Evolutionary conservation across 2,329 filamentous ascomycete genomes (phyloP).

Genomic region (Shiraia bambusicola): DNA sequence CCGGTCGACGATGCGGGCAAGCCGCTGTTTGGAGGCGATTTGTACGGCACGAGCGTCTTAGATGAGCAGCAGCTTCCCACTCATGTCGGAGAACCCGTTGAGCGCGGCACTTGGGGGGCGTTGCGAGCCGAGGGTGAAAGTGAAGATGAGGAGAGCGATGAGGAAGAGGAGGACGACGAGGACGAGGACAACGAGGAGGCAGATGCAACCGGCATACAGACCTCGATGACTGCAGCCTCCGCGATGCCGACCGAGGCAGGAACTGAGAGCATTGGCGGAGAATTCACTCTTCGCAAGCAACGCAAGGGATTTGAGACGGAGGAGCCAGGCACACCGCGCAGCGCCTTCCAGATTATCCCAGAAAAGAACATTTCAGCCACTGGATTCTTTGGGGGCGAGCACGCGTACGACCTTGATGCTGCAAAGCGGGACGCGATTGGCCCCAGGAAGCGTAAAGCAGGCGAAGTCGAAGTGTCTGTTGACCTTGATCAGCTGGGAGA

Average conservation of each 20-base stretch:
- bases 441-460: constrained; percentile 85
- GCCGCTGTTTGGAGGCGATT: constrained; percentile 89
- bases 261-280: constrained; percentile 75
- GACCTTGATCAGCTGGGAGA: constrained; percentile 78
- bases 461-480: constrained; percentile 89
- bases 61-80: constrained; percentile 60
- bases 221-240: constrained; percentile 72
- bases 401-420: constrained; percentile 81
- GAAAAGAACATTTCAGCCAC: constrained; percentile 83
- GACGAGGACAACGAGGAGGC: constrained; percentile 68
- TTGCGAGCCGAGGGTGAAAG: constrained; percentile 78
- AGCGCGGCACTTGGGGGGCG: constrained; percentile 89
- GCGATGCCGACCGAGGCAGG: constrained; percentile 79
- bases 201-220: constrained; percentile 63
- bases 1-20: constrained; percentile 91
- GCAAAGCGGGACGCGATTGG: constrained; percentile 65
- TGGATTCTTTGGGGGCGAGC: constrained; percentile 95
- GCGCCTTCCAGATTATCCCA: constrained; percentile 85
- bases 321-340: constrained; percentile 68
- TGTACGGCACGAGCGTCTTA: constrained; percentile 76
- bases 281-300: constrained; percentile 89
- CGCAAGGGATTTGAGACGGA: constrained; percentile 82
- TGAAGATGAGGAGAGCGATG: constrained; percentile 63
- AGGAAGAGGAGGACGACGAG: constrained; percentile 59
- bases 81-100: constrained; percentile 69